Evolutionary conservation across 352 stramenopile genomes (phyloP).

Genomic region (Aphanomyces cochlioides): DNA sequence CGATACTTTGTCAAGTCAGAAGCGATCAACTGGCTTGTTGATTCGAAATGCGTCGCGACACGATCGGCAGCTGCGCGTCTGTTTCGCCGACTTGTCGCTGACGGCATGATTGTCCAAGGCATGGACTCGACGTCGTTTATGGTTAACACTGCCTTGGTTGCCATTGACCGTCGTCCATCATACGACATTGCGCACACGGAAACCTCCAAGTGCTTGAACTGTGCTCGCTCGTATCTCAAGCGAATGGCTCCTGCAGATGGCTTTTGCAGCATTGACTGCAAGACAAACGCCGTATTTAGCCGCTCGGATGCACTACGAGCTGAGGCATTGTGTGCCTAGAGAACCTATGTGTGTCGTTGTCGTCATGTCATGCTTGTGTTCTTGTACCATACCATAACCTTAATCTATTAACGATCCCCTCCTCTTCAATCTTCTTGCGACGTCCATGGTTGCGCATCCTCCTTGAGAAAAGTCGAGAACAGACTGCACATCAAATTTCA

Average conservation of each 20-base stretch:
- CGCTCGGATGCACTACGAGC: conserved; percentile 17
- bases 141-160: no score
- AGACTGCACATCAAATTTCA: no score
- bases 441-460: no score
- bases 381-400: conserved; percentile 14
- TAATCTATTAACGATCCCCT: neutral
- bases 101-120: conserved; percentile 49
- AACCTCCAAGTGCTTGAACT: conserved; percentile 80
- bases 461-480: no score
- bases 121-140: conserved; percentile 38
- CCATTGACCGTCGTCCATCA: no score
- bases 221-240: conserved; percentile 66
- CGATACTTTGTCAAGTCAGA: conserved; percentile 84
- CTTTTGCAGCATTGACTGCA: conserved; percentile 86
- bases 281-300: conserved; percentile 55
- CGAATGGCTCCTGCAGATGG: conserved; percentile 53
- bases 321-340: conserved; percentile 25
- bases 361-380: conserved; percentile 21
- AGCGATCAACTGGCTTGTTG: conserved; percentile 76
- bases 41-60: conserved; percentile 58
- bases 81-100: conserved; percentile 63
- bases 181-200: conserved; percentile 56
- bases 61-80: conserved; percentile 49
- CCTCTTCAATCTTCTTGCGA: no score
- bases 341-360: neutral